phyloP scores from a whole-genome alignment of 2,329 filamentous ascomycete genomes.

The Claviceps sorghi region DNA sequence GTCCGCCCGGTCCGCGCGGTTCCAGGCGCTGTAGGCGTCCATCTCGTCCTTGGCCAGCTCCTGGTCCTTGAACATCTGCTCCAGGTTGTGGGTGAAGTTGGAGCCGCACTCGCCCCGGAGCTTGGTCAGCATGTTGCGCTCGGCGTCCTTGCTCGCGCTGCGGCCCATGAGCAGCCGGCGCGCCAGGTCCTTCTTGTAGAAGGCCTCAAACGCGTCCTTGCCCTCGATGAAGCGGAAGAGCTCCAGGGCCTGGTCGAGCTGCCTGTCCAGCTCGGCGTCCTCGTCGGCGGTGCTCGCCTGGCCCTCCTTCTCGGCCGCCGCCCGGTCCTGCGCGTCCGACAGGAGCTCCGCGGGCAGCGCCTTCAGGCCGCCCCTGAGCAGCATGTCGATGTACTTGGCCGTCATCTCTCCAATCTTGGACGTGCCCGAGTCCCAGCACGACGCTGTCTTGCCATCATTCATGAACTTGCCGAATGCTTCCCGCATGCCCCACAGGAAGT shows the following conservation, averaged over 20 bases:
- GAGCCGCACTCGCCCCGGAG: conserved; percentile 87
- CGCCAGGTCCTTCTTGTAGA: conserved; percentile 96
- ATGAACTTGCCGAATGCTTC: conserved; percentile 84
- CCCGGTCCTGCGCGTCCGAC: conserved; percentile 44
- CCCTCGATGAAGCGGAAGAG: conserved; percentile 94
- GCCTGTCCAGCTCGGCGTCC: conserved; percentile 78
- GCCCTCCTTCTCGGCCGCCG: conserved; percentile 44
- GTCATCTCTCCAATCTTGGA: conserved; percentile 98
- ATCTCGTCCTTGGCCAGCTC: conserved; percentile 89
- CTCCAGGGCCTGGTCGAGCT: conserved; percentile 84
- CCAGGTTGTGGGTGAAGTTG: conserved; percentile 89
- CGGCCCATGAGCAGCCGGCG: conserved; percentile 78
- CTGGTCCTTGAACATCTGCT: conserved; percentile 99
- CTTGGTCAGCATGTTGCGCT: conserved; percentile 86
- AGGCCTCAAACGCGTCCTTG: conserved; percentile 95
- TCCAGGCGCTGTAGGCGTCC: conserved; percentile 64
- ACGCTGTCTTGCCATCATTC: conserved; percentile 66
- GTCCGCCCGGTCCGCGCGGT: conserved; percentile 31
- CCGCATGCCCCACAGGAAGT: conserved; percentile 61
- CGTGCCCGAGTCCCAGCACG: conserved; percentile 66
- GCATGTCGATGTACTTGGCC: conserved; percentile 84
- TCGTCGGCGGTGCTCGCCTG: conserved; percentile 64
- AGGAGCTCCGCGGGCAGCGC: conserved; percentile 57
- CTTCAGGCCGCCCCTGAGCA: conserved; percentile 78
- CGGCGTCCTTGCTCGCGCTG: conserved; percentile 87